Evolutionary conservation across 805 yeast species (phyloP), one percentile per base, ranked within the genome.

Genomic region (Lachancea mirantina): DNA sequence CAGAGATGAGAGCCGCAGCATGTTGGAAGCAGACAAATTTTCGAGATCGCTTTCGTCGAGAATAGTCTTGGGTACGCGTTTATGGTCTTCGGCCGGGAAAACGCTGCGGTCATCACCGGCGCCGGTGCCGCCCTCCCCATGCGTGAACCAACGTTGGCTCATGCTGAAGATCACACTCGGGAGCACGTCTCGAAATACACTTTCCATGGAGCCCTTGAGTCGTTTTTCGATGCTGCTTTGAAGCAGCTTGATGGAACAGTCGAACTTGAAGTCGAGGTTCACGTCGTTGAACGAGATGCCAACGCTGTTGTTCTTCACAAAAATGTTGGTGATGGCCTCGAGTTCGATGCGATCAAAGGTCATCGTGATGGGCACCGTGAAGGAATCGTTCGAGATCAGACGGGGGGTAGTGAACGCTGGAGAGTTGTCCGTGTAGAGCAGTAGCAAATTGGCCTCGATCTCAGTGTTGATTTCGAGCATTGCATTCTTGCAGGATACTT

Each of bases 1-100:
- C 38, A 89, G 62, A 4, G 83, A 70, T 1, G 82, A 70, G 9
- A 88, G 65, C 47, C 80, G 69, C 50, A 76, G 64, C 67, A 78
- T 70, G 42, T 76, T 78, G 7, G 78, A 78, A 2, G 84, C 74
- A 4, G 82, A 70, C 11, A 79, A 64, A 31, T 74, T 73, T 15
- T 47, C 53, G 16, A 50, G 32, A 31, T 56, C 61, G 4, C 35
- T 33, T 15, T 49, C 56, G 20, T 52, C 61, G 8, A 51, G 39
- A 3, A 42, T 39, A 3, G 47, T 43, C 25, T 39, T 41, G 7
- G 49, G 47, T 1, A 37, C 5, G 19, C 14, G 27, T 6, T 28
- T 14, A 9, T 33, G 36, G n/a, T 6, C 18, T n/a, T 18, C 31
- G 13, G 34, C 30, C 29, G 30, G 28, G n/a, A 24, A 32, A 25